Conservation (phyloP, 306 rosid genomes). For the Cercis canadensis region DNA sequence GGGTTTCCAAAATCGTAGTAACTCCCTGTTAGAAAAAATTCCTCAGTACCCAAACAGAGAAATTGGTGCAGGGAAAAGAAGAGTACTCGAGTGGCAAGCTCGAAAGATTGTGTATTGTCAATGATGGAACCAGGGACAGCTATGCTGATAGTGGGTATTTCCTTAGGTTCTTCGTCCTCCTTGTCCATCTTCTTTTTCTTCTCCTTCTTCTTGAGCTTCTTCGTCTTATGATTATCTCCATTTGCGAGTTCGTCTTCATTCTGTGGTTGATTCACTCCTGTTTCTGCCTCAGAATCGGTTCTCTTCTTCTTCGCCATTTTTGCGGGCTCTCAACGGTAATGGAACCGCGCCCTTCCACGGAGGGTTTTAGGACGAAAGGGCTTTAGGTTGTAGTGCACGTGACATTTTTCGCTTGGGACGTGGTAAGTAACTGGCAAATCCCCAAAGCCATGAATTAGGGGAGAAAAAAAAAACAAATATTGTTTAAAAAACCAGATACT, state of each 20-base stretch:
- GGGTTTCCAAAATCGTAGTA: not conserved
- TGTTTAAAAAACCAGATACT: no score
- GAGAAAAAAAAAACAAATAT: no score
- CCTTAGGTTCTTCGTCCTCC: constrained; percentile 32
- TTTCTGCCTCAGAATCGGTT: constrained; percentile 41
- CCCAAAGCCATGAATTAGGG: no score
- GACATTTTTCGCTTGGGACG: no score
- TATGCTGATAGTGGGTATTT: constrained; percentile 68
- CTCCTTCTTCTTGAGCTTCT: constrained; percentile 50
- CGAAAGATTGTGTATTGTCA: constrained; percentile 83
- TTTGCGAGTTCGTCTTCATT: constrained; percentile 26
- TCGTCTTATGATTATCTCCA: constrained; percentile 41
- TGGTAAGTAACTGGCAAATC: no score
- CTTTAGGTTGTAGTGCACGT: no score
- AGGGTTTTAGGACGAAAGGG: no score
- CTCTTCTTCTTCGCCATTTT: constrained; percentile 80
- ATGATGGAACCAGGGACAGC: constrained; percentile 94
- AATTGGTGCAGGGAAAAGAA: not conserved
- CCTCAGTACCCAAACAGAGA: constrained; percentile 19
- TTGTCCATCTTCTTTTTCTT: constrained; percentile 39
- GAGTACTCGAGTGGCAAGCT: constrained; percentile 85
- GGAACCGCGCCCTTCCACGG: not conserved
- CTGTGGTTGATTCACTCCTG: constrained; percentile 23
- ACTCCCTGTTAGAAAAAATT: not conserved
- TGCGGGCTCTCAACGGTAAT: not conserved